Evolutionary conservation across 176 grass and related monocot genomes (phyloP).

Genomic region (Eleusine indica): DNA sequence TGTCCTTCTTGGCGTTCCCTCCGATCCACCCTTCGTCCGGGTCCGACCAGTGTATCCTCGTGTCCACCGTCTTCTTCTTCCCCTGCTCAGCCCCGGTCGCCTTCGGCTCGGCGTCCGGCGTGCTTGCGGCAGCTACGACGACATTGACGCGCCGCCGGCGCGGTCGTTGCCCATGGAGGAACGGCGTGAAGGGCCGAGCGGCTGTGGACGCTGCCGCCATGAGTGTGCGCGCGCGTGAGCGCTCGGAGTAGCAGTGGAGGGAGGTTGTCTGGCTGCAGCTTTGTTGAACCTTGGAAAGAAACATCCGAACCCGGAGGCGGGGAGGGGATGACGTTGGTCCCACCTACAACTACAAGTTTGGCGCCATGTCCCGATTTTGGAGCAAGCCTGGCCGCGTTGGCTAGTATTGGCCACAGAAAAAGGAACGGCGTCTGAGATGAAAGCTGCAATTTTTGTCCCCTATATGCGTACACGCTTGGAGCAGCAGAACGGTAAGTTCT

Average conservation of each 20-base stretch:
- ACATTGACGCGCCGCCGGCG: neutral
- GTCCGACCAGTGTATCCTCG: conserved; percentile 88
- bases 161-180: conserved; percentile 24
- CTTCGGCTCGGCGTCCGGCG: conserved; percentile 43
- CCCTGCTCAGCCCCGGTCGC: conserved; percentile 21
- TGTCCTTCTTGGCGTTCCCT: conserved; percentile 52
- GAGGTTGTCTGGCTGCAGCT: neutral
- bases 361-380: neutral
- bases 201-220: conserved; percentile 60
- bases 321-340: neutral
- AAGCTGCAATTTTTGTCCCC: neutral
- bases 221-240: neutral
- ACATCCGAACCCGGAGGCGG: neutral
- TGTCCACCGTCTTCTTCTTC: conserved; percentile 80
- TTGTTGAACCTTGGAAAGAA: neutral
- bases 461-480: neutral
- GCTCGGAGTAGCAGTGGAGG: neutral
- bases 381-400: neutral
- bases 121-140: conserved; percentile 27
- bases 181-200: conserved; percentile 43
- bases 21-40: conserved; percentile 90
- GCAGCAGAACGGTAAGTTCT: neutral
- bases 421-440: neutral
- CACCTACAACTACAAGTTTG: neutral
- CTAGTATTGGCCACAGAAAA: neutral